Conservation (phyloP, 257 asterid species). For the Gardenia jasminoides region DNA sequence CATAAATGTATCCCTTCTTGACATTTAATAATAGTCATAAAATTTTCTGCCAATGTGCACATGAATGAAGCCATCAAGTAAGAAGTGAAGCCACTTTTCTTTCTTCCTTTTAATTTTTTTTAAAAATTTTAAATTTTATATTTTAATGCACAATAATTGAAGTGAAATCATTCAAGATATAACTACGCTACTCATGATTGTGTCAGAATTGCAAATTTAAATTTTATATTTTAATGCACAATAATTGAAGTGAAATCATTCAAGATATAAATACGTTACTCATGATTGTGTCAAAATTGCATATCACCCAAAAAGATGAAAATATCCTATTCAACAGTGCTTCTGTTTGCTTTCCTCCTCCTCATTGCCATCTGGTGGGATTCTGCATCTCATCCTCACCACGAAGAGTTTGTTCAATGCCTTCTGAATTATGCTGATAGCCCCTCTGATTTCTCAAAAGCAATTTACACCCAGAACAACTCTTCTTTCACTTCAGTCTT, state of each 20-base stretch:
- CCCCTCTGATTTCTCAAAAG: not conserved
- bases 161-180: not conserved
- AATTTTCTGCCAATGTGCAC: no score
- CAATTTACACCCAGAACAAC: slow-evolving; percentile 11
- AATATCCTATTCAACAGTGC: not conserved
- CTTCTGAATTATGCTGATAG: not conserved
- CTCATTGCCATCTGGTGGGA: not conserved
- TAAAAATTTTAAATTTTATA: no score
- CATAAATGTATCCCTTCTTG: no score
- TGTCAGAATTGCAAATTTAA: not conserved
- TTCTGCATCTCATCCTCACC: not conserved
- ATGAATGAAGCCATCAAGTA: no score
- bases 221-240: no score
- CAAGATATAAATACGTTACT: not conserved
- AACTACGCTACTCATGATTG: not conserved
- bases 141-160: no score
- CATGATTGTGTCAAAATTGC: not conserved
- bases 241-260: no score
- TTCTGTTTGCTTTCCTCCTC: slow-evolving; percentile 1
- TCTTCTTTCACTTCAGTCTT: slow-evolving; percentile 13
- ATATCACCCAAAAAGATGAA: not conserved
- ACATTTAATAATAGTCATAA: no score
- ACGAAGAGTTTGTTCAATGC: slow-evolving; percentile 4
- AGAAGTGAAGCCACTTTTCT: no score
- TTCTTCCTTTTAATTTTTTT: no score